These are phyloP conservation scores for Neofusicoccum kwambonambiense DNA, from an alignment of 2,329 filamentous ascomycete species.

Conservation along the genomic window DNA sequence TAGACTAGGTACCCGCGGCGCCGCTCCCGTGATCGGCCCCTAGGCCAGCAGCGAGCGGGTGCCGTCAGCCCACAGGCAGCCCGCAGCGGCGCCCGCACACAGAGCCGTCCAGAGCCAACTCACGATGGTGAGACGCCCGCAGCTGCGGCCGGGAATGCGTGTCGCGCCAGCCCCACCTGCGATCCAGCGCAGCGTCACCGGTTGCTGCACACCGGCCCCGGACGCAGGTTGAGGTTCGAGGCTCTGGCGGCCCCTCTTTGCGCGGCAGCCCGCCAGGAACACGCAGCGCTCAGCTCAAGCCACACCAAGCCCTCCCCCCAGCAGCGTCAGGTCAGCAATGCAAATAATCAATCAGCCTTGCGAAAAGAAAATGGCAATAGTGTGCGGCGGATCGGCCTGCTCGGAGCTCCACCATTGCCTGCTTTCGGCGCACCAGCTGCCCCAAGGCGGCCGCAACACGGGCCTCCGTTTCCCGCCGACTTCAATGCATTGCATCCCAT, in stretches of 20 bases:
- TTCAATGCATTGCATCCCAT: neutral
- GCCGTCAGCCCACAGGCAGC: neutral
- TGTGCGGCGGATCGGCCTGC: neutral
- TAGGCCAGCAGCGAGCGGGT: no score
- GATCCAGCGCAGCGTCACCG: neutral
- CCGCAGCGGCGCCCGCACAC: neutral
- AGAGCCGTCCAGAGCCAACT: neutral
- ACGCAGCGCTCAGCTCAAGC: neutral
- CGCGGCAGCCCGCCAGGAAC: neutral
- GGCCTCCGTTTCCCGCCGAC: neutral
- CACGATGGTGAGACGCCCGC: conserved; percentile 8
- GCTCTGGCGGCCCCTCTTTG: neutral
- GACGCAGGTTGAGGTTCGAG: neutral
- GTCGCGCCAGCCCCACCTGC: neutral
- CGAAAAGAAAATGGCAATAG: neutral
- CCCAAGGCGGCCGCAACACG: conserved; percentile 6
- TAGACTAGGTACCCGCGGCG: neutral
- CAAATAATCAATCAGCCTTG: conserved; percentile 1
- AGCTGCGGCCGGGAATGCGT: neutral
- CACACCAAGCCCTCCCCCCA: neutral
- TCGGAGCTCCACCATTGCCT: neutral
- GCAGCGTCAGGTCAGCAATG: neutral
- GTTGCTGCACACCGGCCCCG: neutral
- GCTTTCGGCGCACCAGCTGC: neutral
- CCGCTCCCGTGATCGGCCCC: neutral